A percentile compares a stretch with the other conserved stretches of the same genome.
Conservation (phyloP, 2,329 filamentous ascomycete genomes). For the Fusarium mexicanum region DNA sequence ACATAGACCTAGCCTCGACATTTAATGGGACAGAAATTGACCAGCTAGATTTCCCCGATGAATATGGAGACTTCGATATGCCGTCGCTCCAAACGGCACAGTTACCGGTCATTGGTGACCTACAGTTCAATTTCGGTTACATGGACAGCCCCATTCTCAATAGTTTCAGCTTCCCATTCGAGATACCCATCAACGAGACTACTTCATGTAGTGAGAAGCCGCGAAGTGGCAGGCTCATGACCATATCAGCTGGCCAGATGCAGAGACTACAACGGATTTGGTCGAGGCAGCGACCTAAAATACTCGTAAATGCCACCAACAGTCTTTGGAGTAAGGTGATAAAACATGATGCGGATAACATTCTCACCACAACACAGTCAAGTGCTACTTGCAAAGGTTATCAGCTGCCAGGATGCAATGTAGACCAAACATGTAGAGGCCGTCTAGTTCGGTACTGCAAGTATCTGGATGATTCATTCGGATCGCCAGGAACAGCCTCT, state of each 20-base stretch:
- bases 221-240: neutral
- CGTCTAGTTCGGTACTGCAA: slow-evolving; percentile 6
- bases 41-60: neutral
- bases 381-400: neutral
- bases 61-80: neutral
- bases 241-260: neutral
- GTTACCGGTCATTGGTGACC: neutral
- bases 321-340: neutral
- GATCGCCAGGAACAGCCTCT: neutral
- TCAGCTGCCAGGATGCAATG: neutral
- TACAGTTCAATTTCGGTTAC: neutral
- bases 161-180: neutral
- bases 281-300: slow-evolving; percentile 9
- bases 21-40: neutral
- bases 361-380: neutral
- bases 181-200: neutral
- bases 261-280: neutral
- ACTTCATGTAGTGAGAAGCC: neutral
- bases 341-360: slow-evolving; percentile 10
- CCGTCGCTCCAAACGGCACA: neutral
- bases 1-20: neutral
- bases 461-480: neutral
- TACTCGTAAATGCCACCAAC: neutral
- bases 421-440: neutral
- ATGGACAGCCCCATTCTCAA: neutral